Conservation (phyloP, 2,329 filamentous ascomycete genomes). For the Claviceps sorghi region DNA sequence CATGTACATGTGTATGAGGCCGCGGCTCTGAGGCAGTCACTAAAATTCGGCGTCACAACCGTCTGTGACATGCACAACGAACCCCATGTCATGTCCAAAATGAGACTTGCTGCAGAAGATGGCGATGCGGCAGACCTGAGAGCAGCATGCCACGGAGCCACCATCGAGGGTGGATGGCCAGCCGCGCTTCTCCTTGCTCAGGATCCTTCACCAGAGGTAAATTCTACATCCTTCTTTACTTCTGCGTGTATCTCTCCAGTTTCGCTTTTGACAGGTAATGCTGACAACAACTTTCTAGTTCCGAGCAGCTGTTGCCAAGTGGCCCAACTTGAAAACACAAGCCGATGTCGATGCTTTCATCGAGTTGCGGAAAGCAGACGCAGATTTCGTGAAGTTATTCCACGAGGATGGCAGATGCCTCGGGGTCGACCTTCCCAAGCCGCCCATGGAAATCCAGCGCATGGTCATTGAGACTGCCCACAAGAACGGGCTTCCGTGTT, state of each 20-base stretch:
- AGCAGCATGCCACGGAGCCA: slow-evolving; percentile 31
- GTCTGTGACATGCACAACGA: slow-evolving; percentile 35
- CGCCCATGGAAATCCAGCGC: slow-evolving; percentile 28
- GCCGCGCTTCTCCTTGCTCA: slow-evolving; percentile 2
- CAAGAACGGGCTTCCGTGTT: slow-evolving; percentile 11
- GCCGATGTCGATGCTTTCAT: slow-evolving; percentile 28
- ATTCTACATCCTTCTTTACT: not conserved
- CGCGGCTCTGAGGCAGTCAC: slow-evolving; percentile 24
- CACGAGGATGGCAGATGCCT: slow-evolving; percentile 30
- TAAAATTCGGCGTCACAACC: slow-evolving; percentile 36
- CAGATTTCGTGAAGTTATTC: slow-evolving; percentile 37
- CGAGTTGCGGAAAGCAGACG: slow-evolving; percentile 23
- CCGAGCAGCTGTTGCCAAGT: slow-evolving; percentile 13
- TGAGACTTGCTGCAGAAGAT: slow-evolving; percentile 12
- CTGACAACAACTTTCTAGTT: slow-evolving; percentile 16
- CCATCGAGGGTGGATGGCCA: slow-evolving; percentile 39
- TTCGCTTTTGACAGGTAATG: not conserved
- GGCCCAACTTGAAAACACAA: slow-evolving; percentile 25
- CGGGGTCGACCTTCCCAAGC: slow-evolving; percentile 21
- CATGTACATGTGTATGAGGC: slow-evolving; percentile 32
- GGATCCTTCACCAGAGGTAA: slow-evolving; percentile 5
- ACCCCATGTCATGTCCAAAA: slow-evolving; percentile 16
- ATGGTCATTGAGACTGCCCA: slow-evolving; percentile 25
- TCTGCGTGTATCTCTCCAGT: not conserved
- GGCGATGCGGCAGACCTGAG: slow-evolving; percentile 31